Percentiles rank a stretch among this genome's conserved stretches.
Evolutionary conservation across 1,284 basidiomycete species (phyloP).

Genomic region (Malassezia arunalokei): DNA sequence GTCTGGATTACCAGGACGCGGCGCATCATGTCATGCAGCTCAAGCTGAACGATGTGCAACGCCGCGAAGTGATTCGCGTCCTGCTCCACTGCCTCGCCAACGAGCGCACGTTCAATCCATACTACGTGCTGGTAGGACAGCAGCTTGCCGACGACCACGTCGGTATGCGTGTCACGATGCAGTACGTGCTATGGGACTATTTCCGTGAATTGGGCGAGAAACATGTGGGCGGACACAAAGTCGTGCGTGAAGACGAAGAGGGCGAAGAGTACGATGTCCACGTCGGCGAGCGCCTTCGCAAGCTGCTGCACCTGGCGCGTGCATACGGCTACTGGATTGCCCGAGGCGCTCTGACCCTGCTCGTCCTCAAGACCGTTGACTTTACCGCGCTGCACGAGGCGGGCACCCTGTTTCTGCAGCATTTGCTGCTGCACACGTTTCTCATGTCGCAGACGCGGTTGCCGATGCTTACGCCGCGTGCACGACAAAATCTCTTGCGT

Average conservation of each 20-base stretch:
- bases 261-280: conserved; percentile 38
- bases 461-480: conserved; percentile 6
- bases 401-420: conserved; percentile 24
- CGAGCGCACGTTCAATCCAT: conserved; percentile 89
- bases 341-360: conserved; percentile 59
- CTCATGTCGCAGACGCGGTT: conserved; percentile 21
- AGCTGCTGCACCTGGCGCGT: conserved; percentile 60
- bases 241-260: conserved; percentile 53
- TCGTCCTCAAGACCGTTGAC: conserved; percentile 53
- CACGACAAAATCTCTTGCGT: background rate
- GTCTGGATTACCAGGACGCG: conserved; percentile 82
- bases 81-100: conserved; percentile 75
- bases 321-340: conserved; percentile 75
- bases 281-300: conserved; percentile 31
- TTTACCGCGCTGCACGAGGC: conserved; percentile 23
- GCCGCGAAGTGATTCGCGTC: conserved; percentile 84
- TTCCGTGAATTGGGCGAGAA: conserved; percentile 77
- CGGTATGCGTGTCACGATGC: conserved; percentile 77
- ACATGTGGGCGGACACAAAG: conserved; percentile 66
- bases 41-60: conserved; percentile 74
- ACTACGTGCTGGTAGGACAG: conserved; percentile 69
- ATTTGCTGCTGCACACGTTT: conserved; percentile 25
- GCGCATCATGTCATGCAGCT: conserved; percentile 72
- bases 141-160: conserved; percentile 46
- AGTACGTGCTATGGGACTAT: conserved; percentile 96